Evolutionary conservation across 352 stramenopile species (phyloP).

Genomic region (Pythium vanterpoolii): DNA sequence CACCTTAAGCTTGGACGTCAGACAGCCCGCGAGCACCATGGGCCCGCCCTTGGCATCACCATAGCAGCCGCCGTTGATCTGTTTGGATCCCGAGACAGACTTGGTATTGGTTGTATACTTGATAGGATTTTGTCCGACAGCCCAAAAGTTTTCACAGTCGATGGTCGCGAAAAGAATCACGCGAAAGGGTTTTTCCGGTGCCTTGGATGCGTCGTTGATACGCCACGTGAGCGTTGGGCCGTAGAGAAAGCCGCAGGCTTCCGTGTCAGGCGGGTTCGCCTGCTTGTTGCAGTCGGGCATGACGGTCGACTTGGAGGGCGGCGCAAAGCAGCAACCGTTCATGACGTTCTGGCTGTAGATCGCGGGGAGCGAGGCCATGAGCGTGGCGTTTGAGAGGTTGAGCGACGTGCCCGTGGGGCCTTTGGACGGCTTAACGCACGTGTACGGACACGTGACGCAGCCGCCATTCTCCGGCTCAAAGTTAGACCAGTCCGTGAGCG

Average conservation of each 20-base stretch:
- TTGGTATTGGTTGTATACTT: conserved; percentile 71
- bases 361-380: conserved; percentile 56
- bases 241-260: conserved; percentile 83
- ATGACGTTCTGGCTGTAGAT: conserved; percentile 65
- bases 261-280: conserved; percentile 50
- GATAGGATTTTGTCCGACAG: conserved; percentile 70
- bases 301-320: conserved; percentile 31
- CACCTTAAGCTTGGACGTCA: conserved; percentile 63
- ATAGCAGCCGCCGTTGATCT: conserved; percentile 86
- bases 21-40: conserved; percentile 81
- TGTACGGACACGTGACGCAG: conserved; percentile 86
- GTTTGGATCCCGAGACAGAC: conserved; percentile 70
- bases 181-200: conserved; percentile 31
- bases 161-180: conserved; percentile 83
- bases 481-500: conserved; percentile 78
- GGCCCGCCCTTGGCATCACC: conserved; percentile 45
- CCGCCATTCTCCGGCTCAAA: conserved; percentile 70
- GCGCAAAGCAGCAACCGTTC: conserved; percentile 84
- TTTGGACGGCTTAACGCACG: conserved; percentile 66
- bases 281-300: conserved; percentile 62
- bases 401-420: conserved; percentile 76
- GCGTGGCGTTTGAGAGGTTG: conserved; percentile 75
- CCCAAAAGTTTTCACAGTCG: conserved; percentile 85
- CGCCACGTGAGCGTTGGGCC: conserved; percentile 82
- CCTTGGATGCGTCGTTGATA: conserved; percentile 59